A percentile compares a stretch with the other conserved stretches of the same genome.
Evolutionary conservation across 768 basidiomycete species (phyloP).

Genomic region (Leccinum boreale): DNA sequence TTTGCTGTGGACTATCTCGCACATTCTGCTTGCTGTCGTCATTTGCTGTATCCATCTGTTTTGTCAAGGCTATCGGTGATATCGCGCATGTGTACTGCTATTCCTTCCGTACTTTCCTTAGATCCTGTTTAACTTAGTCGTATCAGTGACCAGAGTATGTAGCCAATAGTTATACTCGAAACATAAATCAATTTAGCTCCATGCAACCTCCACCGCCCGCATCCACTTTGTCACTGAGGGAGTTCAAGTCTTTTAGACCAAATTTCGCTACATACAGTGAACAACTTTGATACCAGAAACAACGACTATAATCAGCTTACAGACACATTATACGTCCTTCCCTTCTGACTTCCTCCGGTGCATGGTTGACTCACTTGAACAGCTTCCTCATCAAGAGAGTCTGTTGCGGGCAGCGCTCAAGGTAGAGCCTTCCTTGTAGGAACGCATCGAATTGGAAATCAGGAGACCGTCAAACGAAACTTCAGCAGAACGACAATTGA

Average conservation of each 20-base stretch:
- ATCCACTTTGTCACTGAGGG: too few species aligned
- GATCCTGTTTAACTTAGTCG: not conserved
- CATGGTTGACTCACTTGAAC: not conserved
- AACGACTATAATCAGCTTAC: too few species aligned
- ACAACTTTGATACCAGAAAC: too few species aligned
- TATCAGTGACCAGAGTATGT: not conserved
- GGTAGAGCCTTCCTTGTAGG: not conserved
- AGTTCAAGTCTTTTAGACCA: too few species aligned
- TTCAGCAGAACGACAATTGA: not conserved
- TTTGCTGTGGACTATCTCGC: conserved; percentile 5
- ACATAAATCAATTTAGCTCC: not conserved
- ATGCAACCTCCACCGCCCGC: too few species aligned
- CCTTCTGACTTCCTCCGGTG: not conserved
- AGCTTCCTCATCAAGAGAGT: not conserved
- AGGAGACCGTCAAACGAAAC: not conserved
- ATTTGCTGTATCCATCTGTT: conserved; percentile 14
- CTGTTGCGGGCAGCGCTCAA: not conserved
- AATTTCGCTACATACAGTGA: too few species aligned
- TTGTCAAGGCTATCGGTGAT: not conserved
- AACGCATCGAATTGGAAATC: not conserved
- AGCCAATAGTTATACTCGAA: not conserved
- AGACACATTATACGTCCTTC: too few species aligned
- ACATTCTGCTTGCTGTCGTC: not conserved
- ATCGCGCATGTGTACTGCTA: not conserved
- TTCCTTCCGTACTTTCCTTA: not conserved